Evolutionary conservation across 208 protist species (phyloP).

Genomic region (Acanthamoeba triangularis): DNA sequence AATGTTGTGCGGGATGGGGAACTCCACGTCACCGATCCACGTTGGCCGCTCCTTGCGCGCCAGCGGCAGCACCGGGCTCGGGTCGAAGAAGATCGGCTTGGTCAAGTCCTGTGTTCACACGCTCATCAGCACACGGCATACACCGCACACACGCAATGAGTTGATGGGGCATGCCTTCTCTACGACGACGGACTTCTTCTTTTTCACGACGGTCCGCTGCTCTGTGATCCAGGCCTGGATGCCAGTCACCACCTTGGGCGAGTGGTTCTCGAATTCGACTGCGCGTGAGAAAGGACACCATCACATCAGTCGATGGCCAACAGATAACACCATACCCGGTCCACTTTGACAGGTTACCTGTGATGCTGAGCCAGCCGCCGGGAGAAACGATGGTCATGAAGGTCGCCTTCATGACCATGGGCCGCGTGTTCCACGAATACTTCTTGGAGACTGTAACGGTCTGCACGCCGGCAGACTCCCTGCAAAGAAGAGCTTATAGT

Average conservation of each 20-base stretch:
- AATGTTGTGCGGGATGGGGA: not conserved
- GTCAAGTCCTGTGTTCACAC: not conserved
- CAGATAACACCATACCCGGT: no score
- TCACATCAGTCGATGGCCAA: not conserved
- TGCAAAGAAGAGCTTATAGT: no score
- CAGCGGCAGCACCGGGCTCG: not conserved
- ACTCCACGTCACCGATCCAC: not conserved
- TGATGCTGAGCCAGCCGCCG: not conserved
- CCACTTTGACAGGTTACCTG: not conserved
- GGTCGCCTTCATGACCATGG: not conserved
- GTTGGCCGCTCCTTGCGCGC: not conserved
- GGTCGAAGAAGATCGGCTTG: not conserved
- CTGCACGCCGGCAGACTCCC: not conserved
- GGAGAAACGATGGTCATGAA: not conserved
- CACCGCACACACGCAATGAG: not conserved
- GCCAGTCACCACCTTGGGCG: not conserved
- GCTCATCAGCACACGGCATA: not conserved
- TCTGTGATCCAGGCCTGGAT: not conserved
- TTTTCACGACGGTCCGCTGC: not conserved
- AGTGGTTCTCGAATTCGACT: not conserved
- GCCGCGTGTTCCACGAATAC: not conserved
- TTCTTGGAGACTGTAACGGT: not conserved
- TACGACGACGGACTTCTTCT: not conserved
- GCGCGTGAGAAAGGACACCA: not conserved
- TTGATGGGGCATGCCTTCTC: not conserved